Evolutionary conservation across 495 filamentous ascomycete genomes (phyloP).

Genomic region (Lophium mytilinum): DNA sequence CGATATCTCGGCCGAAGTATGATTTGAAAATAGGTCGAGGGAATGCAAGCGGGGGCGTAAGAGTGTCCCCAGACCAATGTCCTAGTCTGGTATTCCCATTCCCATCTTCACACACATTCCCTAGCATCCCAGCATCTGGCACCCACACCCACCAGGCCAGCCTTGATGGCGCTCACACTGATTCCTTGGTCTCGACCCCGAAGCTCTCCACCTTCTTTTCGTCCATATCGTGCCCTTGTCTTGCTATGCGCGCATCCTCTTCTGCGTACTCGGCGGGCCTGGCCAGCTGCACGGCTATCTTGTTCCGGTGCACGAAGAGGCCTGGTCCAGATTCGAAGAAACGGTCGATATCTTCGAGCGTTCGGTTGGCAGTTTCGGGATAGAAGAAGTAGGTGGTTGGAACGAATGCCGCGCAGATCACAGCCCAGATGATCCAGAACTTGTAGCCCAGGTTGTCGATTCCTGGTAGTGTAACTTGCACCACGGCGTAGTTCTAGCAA

Average conservation of each 20-base stretch:
- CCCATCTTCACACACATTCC: neutral
- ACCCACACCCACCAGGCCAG: neutral
- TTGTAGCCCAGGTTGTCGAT: constrained; percentile 28
- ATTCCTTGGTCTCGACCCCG: constrained; percentile 11
- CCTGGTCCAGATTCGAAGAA: constrained; percentile 23
- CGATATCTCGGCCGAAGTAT: no score
- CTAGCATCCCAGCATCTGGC: neutral
- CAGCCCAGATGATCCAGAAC: constrained; percentile 33
- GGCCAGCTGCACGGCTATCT: constrained; percentile 24
- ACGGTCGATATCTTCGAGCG: constrained; percentile 33
- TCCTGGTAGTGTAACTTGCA: constrained; percentile 30
- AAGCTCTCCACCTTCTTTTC: constrained; percentile 3
- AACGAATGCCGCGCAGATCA: constrained; percentile 28
- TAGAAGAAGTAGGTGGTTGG: constrained; percentile 32
- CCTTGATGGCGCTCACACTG: constrained; percentile 1
- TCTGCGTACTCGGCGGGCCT: constrained; percentile 28
- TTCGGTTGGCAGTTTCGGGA: constrained; percentile 31
- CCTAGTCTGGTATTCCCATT: neutral
- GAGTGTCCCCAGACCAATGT: no score
- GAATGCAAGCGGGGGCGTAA: no score
- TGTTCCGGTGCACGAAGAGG: constrained; percentile 27
- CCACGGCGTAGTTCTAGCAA: no score
- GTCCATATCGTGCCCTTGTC: constrained; percentile 9
- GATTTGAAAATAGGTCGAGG: no score
- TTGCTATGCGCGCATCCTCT: constrained; percentile 28